Percentiles rank a stretch among this genome's conserved stretches.
Conservation (phyloP, 1,139 yeast genomes). For the Geotrichum reessii region DNA sequence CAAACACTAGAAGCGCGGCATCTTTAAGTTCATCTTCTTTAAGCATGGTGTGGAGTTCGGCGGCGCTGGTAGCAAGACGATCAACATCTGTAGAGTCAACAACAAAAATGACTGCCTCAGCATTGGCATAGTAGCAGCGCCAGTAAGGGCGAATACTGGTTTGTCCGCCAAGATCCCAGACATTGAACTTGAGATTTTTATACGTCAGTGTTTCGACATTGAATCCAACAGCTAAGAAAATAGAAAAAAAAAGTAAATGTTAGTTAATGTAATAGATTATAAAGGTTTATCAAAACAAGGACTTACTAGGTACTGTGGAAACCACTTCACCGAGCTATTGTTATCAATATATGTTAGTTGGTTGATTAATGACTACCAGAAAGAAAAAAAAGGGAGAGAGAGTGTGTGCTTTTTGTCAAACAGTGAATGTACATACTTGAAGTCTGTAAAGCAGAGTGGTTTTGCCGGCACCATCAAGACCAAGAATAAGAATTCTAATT, state of each 20-base stretch:
- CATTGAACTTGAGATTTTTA: slow-evolving; percentile 83
- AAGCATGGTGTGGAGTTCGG: slow-evolving; percentile 86
- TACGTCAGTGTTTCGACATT: slow-evolving; percentile 91
- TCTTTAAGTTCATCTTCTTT: slow-evolving; percentile 88
- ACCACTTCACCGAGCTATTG: slow-evolving; percentile 75
- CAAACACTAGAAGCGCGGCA: slow-evolving; percentile 78
- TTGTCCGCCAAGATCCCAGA: slow-evolving; percentile 94
- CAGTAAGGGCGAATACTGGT: slow-evolving; percentile 95
- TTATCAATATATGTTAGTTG: neutral
- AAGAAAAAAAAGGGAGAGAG: neutral
- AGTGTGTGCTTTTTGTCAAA: no score
- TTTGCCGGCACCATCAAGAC: slow-evolving; percentile 97
- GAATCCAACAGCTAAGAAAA: slow-evolving; percentile 90
- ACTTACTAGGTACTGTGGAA: slow-evolving; percentile 73
- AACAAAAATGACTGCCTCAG: slow-evolving; percentile 93
- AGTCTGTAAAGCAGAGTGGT: slow-evolving; percentile 89
- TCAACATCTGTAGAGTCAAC: slow-evolving; percentile 96
- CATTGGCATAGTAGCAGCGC: slow-evolving; percentile 94
- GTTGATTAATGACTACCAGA: neutral
- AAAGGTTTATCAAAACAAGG: neutral
- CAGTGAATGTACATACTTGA: slow-evolving; percentile 55
- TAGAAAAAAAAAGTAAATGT: no score
- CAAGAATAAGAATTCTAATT: slow-evolving; percentile 83
- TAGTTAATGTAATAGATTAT: neutral
- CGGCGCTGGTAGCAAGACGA: slow-evolving; percentile 79